These are phyloP conservation scores for Poa annua DNA, from an alignment of 176 grass and related monocot species.

Conservation along the genomic window DNA sequence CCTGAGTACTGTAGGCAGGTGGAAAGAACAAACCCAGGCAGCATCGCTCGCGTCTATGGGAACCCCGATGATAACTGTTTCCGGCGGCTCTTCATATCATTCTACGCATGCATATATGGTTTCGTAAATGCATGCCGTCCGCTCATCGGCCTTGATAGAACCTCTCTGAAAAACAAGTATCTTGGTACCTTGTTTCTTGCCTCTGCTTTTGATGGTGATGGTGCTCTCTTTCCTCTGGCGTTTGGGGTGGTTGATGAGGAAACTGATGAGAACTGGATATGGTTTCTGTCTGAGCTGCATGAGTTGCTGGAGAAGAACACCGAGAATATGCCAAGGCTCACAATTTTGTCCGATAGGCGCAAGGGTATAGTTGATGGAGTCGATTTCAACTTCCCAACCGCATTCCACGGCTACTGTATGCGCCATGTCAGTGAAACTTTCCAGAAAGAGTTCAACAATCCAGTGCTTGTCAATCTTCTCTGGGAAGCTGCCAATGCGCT, in stretches of 20 bases:
- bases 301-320: constrained; percentile 90
- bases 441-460: constrained; percentile 85
- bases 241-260: constrained; percentile 98
- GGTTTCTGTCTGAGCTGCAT: constrained; percentile 94
- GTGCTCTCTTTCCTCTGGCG: constrained; percentile 89
- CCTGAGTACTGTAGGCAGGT: constrained; percentile 90
- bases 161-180: constrained; percentile 91
- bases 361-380: constrained; percentile 94
- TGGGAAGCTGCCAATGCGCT: constrained; percentile 95
- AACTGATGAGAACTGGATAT: constrained; percentile 93
- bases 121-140: constrained; percentile 95
- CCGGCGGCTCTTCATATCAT: constrained; percentile 81
- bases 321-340: constrained; percentile 95
- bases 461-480: constrained; percentile 72
- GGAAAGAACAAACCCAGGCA: constrained; percentile 86
- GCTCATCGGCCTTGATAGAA: constrained; percentile 89
- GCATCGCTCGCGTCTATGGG: constrained; percentile 78
- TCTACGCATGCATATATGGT: constrained; percentile 91
- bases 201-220: constrained; percentile 91
- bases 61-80: constrained; percentile 86
- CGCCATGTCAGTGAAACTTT: constrained; percentile 86
- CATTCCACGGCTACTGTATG: constrained; percentile 97
- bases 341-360: constrained; percentile 85
- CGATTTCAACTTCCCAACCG: constrained; percentile 96
- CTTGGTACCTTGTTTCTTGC: constrained; percentile 92